Conservation (phyloP, 2,329 filamentous ascomycete genomes). For the Calonectria hawksworthii region DNA sequence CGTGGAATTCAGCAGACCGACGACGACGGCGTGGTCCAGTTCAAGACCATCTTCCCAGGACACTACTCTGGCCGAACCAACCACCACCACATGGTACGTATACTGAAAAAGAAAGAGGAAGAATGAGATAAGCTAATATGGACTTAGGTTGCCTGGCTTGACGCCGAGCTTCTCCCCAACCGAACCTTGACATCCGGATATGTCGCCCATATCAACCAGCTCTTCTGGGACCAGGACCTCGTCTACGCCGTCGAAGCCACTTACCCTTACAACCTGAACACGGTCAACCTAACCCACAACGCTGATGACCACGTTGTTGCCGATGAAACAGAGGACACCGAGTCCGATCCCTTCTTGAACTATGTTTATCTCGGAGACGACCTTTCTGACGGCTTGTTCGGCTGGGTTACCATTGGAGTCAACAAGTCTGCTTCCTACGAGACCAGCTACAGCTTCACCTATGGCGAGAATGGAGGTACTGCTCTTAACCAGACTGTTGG, state of each 20-base stretch:
- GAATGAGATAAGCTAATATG: not conserved
- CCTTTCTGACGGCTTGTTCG: not conserved
- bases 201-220: slow-evolving; percentile 68
- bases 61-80: slow-evolving; percentile 52
- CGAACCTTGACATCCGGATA: slow-evolving; percentile 60
- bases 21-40: slow-evolving; percentile 49
- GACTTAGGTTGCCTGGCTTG: slow-evolving; percentile 4
- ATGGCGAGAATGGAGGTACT: not conserved
- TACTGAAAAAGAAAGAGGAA: slow-evolving; percentile 10
- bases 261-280: slow-evolving; percentile 59
- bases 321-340: not conserved
- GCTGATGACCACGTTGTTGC: slow-evolving; percentile 54
- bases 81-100: slow-evolving; percentile 50
- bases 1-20: slow-evolving; percentile 52
- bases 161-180: slow-evolving; percentile 56
- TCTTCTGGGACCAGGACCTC: slow-evolving; percentile 71
- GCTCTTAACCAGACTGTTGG: not conserved
- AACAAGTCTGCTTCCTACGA: slow-evolving; percentile 4
- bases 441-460: not conserved
- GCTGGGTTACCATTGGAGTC: not conserved
- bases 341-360: slow-evolving; percentile 11
- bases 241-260: slow-evolving; percentile 60
- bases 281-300: slow-evolving; percentile 60
- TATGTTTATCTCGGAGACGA: not conserved
- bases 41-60: slow-evolving; percentile 53